Percentiles rank a stretch among this genome's conserved stretches.
These are phyloP conservation scores for Talaromyces liani DNA, from an alignment of 495 filamentous ascomycete genomes.

Conservation along the genomic window DNA sequence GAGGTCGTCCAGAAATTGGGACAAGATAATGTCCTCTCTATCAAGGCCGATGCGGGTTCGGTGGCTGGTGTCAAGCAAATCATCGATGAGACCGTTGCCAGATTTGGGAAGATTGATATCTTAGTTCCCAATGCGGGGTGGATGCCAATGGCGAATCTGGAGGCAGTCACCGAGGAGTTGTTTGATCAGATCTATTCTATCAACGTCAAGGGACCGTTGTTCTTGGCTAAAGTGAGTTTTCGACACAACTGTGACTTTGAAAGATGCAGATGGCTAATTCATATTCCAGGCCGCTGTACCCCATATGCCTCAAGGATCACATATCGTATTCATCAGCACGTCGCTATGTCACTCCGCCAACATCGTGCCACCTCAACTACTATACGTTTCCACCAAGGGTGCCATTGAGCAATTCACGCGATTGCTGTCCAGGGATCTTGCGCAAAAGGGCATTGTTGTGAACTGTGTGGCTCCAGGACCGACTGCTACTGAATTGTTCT, in stretches of 20 bases:
- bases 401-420: conserved; percentile 65
- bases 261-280: neutral
- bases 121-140: conserved; percentile 55
- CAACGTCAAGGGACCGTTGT: conserved; percentile 65
- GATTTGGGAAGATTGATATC: conserved; percentile 52
- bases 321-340: conserved; percentile 56
- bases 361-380: conserved; percentile 51
- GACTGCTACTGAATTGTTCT: conserved; percentile 60
- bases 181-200: conserved; percentile 49
- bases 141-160: conserved; percentile 46
- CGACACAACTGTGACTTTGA: neutral
- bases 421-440: conserved; percentile 57
- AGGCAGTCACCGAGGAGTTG: conserved; percentile 47
- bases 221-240: conserved; percentile 47
- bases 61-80: conserved; percentile 32
- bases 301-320: conserved; percentile 49
- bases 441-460: conserved; percentile 50
- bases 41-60: conserved; percentile 44
- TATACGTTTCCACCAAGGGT: conserved; percentile 59
- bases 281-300: conserved; percentile 46
- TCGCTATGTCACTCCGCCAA: conserved; percentile 33
- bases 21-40: conserved; percentile 39
- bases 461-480: conserved; percentile 62
- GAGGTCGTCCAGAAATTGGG: conserved; percentile 48
- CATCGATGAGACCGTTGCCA: conserved; percentile 35